phyloP scores from a whole-genome alignment of 139 green algal species.

The Tetraselmis chui region DNA sequence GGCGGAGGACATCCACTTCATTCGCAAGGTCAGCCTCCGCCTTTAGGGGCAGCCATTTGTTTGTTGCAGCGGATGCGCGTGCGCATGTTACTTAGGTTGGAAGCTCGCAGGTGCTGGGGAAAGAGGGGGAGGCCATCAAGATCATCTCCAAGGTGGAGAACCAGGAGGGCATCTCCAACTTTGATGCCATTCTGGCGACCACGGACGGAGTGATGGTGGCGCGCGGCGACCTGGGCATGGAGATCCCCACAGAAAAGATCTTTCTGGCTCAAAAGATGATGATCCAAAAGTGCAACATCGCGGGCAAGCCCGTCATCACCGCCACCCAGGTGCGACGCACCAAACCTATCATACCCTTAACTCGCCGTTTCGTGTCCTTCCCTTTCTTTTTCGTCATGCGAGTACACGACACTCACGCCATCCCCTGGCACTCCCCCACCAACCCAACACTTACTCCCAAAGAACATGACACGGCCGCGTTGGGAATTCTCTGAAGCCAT shows the following conservation, averaged over 20 bases:
- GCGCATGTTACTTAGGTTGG: too few relatives aligned
- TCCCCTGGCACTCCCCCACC: too few relatives aligned
- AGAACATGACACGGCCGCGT: too few relatives aligned
- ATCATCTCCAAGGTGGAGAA: conserved; percentile 98
- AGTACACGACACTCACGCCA: too few relatives aligned
- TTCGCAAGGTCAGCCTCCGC: conserved; percentile 75
- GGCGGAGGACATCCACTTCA: conserved; percentile 82
- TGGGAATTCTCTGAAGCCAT: too few relatives aligned
- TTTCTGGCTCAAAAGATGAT: conserved; percentile 98
- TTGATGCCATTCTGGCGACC: conserved; percentile 87
- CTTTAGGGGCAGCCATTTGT: too few relatives aligned
- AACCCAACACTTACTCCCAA: too few relatives aligned
- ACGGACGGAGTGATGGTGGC: conserved; percentile 85
- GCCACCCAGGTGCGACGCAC: conserved; percentile 74
- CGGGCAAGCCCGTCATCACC: conserved; percentile 94
- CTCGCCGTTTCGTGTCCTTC: too few relatives aligned
- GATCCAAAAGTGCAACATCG: conserved; percentile 89
- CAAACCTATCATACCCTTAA: too few relatives aligned
- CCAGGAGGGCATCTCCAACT: conserved; percentile 93
- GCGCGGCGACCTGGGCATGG: conserved; percentile 95
- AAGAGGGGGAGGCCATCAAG: conserved; percentile 73
- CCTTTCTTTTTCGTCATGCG: too few relatives aligned
- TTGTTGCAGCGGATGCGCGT: too few relatives aligned
- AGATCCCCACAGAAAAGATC: conserved; percentile 99
- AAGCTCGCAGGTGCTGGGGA: conserved; percentile 75